These are phyloP conservation scores for Cercis canadensis DNA, from an alignment of 306 rosid genomes.

Conservation along the genomic window DNA sequence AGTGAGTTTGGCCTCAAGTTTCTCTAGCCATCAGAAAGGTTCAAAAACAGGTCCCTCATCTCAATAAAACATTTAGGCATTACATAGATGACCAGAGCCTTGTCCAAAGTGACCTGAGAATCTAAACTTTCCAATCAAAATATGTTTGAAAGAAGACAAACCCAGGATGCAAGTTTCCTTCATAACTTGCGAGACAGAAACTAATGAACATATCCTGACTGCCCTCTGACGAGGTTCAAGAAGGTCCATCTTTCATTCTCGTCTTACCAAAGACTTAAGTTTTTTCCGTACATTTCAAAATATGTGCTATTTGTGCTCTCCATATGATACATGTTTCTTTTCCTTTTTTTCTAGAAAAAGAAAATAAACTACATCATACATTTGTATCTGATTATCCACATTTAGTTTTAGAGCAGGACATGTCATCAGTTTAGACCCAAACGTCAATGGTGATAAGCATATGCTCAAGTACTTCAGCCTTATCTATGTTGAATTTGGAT, in stretches of 20 bases:
- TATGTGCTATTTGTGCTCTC: background rate
- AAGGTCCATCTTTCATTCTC: background rate
- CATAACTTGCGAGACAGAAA: too few relatives aligned
- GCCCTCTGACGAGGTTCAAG: background rate
- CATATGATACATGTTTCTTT: constrained; percentile 3
- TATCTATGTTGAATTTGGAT: background rate
- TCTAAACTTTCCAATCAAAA: too few relatives aligned
- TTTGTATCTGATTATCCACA: constrained; percentile 5
- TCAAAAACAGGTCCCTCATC: too few relatives aligned
- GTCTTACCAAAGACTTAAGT: background rate
- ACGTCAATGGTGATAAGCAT: background rate
- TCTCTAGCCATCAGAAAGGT: too few relatives aligned
- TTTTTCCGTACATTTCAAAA: background rate
- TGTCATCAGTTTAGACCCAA: background rate
- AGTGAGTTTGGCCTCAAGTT: too few relatives aligned
- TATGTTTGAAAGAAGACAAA: too few relatives aligned
- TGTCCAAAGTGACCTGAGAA: too few relatives aligned
- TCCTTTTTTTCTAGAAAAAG: background rate
- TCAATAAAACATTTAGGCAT: too few relatives aligned
- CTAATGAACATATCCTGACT: too few relatives aligned
- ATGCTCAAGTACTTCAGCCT: background rate
- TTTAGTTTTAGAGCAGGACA: background rate
- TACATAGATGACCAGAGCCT: too few relatives aligned
- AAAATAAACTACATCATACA: background rate
- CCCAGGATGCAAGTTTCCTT: too few relatives aligned